Evolutionary conservation across 1,284 basidiomycete species (phyloP), one percentile per base, ranked within the genome.

Genomic region (Melampsora americana): DNA sequence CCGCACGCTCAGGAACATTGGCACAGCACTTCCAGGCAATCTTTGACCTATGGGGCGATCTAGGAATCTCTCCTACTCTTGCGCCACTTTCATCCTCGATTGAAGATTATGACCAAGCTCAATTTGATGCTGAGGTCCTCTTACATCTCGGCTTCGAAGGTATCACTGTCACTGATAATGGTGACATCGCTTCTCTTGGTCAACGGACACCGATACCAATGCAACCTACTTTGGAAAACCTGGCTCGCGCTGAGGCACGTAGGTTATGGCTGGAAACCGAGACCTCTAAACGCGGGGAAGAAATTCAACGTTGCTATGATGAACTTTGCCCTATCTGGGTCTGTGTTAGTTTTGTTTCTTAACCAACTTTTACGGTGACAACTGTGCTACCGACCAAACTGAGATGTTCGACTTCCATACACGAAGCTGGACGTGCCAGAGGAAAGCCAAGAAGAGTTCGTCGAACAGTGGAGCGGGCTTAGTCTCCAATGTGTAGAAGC

Each of bases 231-330:
- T 28, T 26, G 35, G 42, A 56, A 11, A 74, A 74, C 50, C n/a
- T 74, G 1, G 32, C 39, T 9, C 56, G 60, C 30, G 65, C 42
- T 18, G 35, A 67, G 12, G 50, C 46, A 23, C 35, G 65, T 26
- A 46, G 46, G 30, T 26, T 26, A n/a, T 66, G 65, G 65, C 56
- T 74, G 2, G 65, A 74, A 28, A 59, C 48, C 5, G 65, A 74
- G 42, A 39, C 50, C 1, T 39, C 39, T 26, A 67, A 67, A 66
- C 72, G 92, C 18, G 91, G 92, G 80, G 83, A 87, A 3, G 88
- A 89, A 78, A 93, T 94, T 48, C 92, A 94, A 81, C 86, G 88
- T 0, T 89, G 93, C 86, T 94, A 92, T 80, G 92, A 94, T 81
- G 89, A 92, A 78, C 86, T 94, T 0, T 92, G 92, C 80, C 87